Percentiles rank a stretch among this genome's conserved stretches.
Evolutionary conservation across 2,329 filamentous ascomycete species (phyloP).

Genomic region (Camillea tinctor): DNA sequence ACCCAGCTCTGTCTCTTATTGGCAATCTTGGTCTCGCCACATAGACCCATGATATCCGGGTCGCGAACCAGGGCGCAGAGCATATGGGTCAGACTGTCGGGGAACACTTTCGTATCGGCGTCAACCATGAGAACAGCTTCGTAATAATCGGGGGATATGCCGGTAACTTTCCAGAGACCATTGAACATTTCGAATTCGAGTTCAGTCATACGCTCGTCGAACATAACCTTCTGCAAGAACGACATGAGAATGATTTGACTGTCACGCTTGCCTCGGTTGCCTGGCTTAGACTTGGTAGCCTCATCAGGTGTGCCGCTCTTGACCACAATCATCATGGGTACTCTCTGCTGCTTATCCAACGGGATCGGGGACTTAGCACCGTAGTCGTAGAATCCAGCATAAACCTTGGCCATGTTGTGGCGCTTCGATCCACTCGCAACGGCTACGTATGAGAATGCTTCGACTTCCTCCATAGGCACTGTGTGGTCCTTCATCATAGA

Average conservation of each 20-base stretch:
- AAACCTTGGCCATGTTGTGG: slow-evolving; percentile 99
- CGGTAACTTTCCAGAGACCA: slow-evolving; percentile 96
- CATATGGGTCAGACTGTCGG: slow-evolving; percentile 98
- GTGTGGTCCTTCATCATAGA: slow-evolving; percentile 94
- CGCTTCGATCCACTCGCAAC: slow-evolving; percentile 94
- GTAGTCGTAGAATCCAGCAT: slow-evolving; percentile 98
- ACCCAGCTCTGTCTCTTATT: slow-evolving; percentile 97
- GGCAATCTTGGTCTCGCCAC: slow-evolving; percentile 98
- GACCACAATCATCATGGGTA: slow-evolving; percentile 95
- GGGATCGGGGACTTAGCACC: slow-evolving; percentile 78
- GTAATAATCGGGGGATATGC: slow-evolving; percentile 97
- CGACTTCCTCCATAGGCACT: slow-evolving; percentile 75
- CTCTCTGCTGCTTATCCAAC: slow-evolving; percentile 85
- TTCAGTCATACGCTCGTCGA: slow-evolving; percentile 99
- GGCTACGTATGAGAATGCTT: slow-evolving; percentile 92
- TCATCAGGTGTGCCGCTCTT: slow-evolving; percentile 95
- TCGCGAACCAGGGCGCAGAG: slow-evolving; percentile 98
- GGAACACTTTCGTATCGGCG: slow-evolving; percentile 98
- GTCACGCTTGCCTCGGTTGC: slow-evolving; percentile 97
- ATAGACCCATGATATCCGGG: slow-evolving; percentile 98
- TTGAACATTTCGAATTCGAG: slow-evolving; percentile 99
- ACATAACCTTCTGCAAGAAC: slow-evolving; percentile 99
- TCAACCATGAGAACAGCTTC: slow-evolving; percentile 99
- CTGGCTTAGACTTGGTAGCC: slow-evolving; percentile 76
- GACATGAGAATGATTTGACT: slow-evolving; percentile 99